These are phyloP conservation scores for Cyphellophora attinorum DNA, from an alignment of 2,329 filamentous ascomycete species.

Conservation along the genomic window DNA sequence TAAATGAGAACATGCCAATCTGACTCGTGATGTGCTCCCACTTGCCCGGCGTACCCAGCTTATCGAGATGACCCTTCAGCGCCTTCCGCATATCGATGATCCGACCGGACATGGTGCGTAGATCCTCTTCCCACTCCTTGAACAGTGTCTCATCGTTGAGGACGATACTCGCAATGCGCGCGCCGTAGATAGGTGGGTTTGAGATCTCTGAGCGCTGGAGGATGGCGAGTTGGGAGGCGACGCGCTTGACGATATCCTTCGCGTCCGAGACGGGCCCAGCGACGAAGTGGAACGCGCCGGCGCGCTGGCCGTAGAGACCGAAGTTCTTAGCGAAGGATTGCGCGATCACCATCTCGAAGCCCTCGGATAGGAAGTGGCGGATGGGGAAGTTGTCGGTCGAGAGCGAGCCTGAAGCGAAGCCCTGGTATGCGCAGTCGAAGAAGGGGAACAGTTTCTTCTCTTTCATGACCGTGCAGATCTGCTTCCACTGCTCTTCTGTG, in stretches of 20 bases:
- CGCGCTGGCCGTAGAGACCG: constrained; percentile 91
- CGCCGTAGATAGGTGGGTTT: constrained; percentile 91
- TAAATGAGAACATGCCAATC: constrained; percentile 98
- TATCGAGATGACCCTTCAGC: constrained; percentile 71
- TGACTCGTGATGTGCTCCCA: constrained; percentile 98
- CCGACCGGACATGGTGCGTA: constrained; percentile 86
- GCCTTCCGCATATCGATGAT: constrained; percentile 85
- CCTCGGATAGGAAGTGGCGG: constrained; percentile 85
- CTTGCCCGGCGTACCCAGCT: constrained; percentile 71
- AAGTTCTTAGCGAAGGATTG: constrained; percentile 57
- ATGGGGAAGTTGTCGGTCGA: constrained; percentile 81
- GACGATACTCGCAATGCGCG: constrained; percentile 73
- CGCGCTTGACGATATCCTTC: constrained; percentile 47
- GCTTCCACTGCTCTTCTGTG: constrained; percentile 85
- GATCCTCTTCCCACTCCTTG: constrained; percentile 82
- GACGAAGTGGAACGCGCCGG: constrained; percentile 92
- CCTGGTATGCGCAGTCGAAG: constrained; percentile 97
- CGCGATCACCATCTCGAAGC: constrained; percentile 59
- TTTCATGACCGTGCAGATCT: constrained; percentile 69
- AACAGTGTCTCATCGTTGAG: constrained; percentile 78
- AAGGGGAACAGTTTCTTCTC: constrained; percentile 86
- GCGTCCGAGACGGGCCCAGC: constrained; percentile 63
- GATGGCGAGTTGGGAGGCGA: constrained; percentile 83
- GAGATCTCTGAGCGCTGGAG: constrained; percentile 96
- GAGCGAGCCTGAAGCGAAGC: constrained; percentile 88